Conservation (phyloP, 441 rosid species). For the Euphorbia celastroides region DNA sequence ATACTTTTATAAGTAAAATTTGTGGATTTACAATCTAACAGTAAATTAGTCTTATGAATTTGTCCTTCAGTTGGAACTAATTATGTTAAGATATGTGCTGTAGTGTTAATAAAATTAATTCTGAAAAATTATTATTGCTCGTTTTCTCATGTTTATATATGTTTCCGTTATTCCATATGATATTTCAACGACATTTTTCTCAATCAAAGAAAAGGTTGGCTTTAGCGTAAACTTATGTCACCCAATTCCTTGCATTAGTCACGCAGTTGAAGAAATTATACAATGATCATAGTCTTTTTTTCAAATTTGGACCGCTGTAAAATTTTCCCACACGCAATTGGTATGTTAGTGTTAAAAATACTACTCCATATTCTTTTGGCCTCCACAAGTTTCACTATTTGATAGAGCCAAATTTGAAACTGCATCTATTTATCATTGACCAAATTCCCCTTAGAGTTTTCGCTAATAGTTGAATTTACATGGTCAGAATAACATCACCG, state of each 20-base stretch:
- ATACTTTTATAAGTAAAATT: background rate
- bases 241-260: conserved; percentile 16
- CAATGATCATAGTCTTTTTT: too few relatives aligned
- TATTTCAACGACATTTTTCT: background rate
- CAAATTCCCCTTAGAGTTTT: too few relatives aligned
- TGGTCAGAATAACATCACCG: too few relatives aligned
- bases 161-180: background rate
- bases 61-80: background rate
- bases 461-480: too few relatives aligned
- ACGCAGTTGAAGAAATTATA: conserved; percentile 4
- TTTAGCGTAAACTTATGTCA: background rate
- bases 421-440: too few relatives aligned
- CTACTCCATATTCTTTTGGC: conserved; percentile 4
- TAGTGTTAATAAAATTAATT: background rate
- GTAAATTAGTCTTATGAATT: background rate
- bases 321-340: too few relatives aligned
- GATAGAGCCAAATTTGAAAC: background rate
- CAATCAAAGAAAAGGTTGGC: background rate
- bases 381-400: background rate
- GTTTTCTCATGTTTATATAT: background rate
- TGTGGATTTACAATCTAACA: conserved; percentile 5
- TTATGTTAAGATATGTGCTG: background rate
- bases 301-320: too few relatives aligned
- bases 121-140: background rate
- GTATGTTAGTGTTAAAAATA: too few relatives aligned